Percentiles rank a stretch among this genome's conserved stretches.
phyloP scores from a whole-genome alignment of 1,284 basidiomycete species.

The Mycosarcoma maydis region DNA sequence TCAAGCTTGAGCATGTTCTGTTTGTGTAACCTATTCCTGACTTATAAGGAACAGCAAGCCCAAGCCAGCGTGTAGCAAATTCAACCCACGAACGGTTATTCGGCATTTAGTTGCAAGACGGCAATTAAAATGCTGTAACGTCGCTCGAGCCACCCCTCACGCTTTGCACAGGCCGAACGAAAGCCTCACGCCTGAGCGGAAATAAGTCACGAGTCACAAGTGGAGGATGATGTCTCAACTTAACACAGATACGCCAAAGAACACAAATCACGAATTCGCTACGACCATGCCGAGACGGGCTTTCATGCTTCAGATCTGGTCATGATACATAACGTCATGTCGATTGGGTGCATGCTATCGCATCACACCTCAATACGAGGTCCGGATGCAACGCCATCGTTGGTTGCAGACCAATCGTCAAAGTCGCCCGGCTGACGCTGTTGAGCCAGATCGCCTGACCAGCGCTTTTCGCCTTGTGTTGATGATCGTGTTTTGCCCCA shows the following conservation, averaged over 20 bases:
- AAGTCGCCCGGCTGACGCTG: conserved; percentile 26
- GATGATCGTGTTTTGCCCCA: conserved; percentile 6
- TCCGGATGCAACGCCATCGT: not conserved
- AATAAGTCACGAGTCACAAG: not conserved
- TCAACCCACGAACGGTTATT: too few relatives aligned
- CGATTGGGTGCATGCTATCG: not conserved
- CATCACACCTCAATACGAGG: conserved; percentile 24
- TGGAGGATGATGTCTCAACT: not conserved
- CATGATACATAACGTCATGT: conserved; percentile 6
- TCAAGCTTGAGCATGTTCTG: too few relatives aligned
- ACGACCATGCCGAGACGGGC: too few relatives aligned
- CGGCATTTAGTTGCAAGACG: not conserved
- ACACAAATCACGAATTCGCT: too few relatives aligned
- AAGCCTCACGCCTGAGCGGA: too few relatives aligned
- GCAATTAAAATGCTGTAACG: too few relatives aligned
- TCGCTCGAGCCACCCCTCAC: not conserved
- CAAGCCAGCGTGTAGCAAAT: too few relatives aligned
- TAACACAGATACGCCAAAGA: not conserved
- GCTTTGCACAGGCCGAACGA: too few relatives aligned
- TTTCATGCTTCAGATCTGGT: too few relatives aligned
- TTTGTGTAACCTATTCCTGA: too few relatives aligned
- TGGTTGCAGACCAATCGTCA: conserved; percentile 33
- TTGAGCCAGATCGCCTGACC: not conserved
- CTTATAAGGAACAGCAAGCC: too few relatives aligned
- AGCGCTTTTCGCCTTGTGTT: conserved; percentile 1